phyloP scores from a whole-genome alignment of 768 basidiomycete genomes.

The Aureoboletus auriporus region DNA sequence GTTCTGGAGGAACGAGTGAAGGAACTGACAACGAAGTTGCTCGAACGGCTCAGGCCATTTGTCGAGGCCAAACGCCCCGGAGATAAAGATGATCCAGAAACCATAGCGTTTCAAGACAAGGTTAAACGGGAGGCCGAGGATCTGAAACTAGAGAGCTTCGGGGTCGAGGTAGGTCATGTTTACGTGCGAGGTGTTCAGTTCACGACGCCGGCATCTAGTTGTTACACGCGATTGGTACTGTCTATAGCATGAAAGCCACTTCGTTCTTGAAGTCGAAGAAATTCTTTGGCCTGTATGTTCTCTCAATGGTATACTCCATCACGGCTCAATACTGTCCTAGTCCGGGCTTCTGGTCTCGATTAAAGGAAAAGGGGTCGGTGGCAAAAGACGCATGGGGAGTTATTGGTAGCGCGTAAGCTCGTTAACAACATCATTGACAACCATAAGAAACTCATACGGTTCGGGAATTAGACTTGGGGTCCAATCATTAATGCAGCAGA shows the following conservation, averaged over 20 bases:
- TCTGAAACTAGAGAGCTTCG: constrained; percentile 95
- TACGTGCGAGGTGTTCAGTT: constrained; percentile 4
- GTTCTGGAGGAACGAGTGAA: constrained; percentile 77
- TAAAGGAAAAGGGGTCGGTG: constrained; percentile 91
- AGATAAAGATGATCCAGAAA: constrained; percentile 79
- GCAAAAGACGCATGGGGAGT: constrained; percentile 98
- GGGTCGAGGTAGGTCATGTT: constrained; percentile 69
- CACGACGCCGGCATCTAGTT: constrained; percentile 41
- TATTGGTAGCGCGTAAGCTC: constrained; percentile 85
- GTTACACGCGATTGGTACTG: constrained; percentile 83
- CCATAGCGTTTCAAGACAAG: constrained; percentile 66
- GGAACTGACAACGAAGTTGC: constrained; percentile 70
- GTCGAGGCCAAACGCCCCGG: constrained; percentile 87
- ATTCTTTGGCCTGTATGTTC: constrained; percentile 81
- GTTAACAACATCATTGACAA: constrained; percentile 28
- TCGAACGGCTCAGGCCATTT: constrained; percentile 83
- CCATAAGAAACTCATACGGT: constrained; percentile 55
- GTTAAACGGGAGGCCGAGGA: constrained; percentile 88
- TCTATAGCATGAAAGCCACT: constrained; percentile 92
- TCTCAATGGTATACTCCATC: constrained; percentile 3
- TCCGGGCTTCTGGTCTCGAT: constrained; percentile 85
- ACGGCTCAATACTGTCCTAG: constrained; percentile 31
- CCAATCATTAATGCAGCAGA: constrained; percentile 52
- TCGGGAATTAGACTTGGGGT: constrained; percentile 19
- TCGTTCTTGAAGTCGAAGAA: constrained; percentile 89